Evolutionary conservation across 2,329 filamentous ascomycete species (phyloP).

Genomic region (Dactylellina haptotyla): DNA sequence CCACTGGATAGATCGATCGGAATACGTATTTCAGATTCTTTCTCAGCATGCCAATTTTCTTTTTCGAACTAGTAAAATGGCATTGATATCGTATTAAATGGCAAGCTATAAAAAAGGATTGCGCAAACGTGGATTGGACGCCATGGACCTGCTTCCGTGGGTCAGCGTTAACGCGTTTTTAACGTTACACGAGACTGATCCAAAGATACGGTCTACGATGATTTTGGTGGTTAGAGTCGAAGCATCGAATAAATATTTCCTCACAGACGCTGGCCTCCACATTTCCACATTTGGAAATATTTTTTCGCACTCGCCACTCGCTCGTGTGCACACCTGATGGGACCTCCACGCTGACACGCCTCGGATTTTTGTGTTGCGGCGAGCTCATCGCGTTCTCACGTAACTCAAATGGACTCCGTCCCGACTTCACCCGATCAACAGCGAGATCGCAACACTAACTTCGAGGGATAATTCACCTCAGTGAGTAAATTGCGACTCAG

Average conservation of each 20-base stretch:
- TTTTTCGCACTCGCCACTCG: too few relatives aligned
- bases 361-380: constrained; percentile 23
- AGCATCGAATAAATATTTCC: too few relatives aligned
- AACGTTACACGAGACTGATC: not conserved
- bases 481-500: constrained; percentile 2
- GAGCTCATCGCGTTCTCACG: constrained; percentile 15
- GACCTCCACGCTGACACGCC: constrained; percentile 28
- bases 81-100: too few relatives aligned
- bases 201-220: not conserved
- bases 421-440: constrained; percentile 43
- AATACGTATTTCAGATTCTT: too few relatives aligned
- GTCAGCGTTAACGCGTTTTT: not conserved
- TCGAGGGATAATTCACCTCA: not conserved
- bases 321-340: not conserved
- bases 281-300: too few relatives aligned
- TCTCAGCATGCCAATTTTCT: too few relatives aligned
- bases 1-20: too few relatives aligned
- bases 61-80: too few relatives aligned
- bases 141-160: constrained; percentile 12
- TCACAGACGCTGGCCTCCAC: too few relatives aligned
- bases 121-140: too few relatives aligned
- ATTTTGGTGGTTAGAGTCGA: not conserved
- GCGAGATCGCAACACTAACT: constrained; percentile 29
- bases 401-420: not conserved
- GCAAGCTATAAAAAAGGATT: too few relatives aligned